Base-by-base conservation (phyloP, 2,329 filamentous ascomycete species). In the Hawksworthiomyces lignivorus region DNA sequence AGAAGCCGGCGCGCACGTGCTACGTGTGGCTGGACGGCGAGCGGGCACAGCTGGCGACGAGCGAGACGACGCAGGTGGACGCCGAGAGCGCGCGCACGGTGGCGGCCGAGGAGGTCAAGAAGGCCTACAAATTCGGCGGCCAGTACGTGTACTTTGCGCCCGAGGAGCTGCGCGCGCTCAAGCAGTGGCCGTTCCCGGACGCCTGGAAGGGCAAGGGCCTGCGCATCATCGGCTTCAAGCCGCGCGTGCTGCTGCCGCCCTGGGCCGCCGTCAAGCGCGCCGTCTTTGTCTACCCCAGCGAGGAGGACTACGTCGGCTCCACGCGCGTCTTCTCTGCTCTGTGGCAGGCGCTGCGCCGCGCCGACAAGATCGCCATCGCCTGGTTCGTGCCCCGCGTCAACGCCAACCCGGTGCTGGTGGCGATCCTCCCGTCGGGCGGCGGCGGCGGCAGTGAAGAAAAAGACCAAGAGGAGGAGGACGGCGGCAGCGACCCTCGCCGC, bases 51-150 rank as follows among this genome's bases (percentile, higher is more conserved):
- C 82, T 97, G 43, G 89, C 79, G 1, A 70, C 76, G 11, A 80
- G 84, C 1, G 76, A 83, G 52, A 92, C 86, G 0, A 81, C 79
- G 1, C 77, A 81, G 43, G 73, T 89, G 42, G 82, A 87, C 4
- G 84, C 87, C 47, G 87, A 94, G 52, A 88, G 80, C 15, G 77
- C 82, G 3, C 74, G 81, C 28, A 77, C 79, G 0, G 79, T 97
- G 1, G 82, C 94, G 48, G 89, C 89, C 52, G 66, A 65, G 4
- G 88, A 97, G 54, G 76, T 94, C 17, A 84, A 84, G 45, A 96
- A 92, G 61, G 92, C 90, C 0, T 98, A 92, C 69, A 96, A 92
- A 54, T 97, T 97, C 56, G 92, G 90, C 11, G 89, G 87, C 29
- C 87, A 94, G 50, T 87, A 87, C 36, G 78, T 98, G 35, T 75